Percentiles rank a stretch among this genome's conserved stretches.
Conservation (phyloP, 2,329 filamentous ascomycete species). For the Dryadomyces quercivorus region DNA sequence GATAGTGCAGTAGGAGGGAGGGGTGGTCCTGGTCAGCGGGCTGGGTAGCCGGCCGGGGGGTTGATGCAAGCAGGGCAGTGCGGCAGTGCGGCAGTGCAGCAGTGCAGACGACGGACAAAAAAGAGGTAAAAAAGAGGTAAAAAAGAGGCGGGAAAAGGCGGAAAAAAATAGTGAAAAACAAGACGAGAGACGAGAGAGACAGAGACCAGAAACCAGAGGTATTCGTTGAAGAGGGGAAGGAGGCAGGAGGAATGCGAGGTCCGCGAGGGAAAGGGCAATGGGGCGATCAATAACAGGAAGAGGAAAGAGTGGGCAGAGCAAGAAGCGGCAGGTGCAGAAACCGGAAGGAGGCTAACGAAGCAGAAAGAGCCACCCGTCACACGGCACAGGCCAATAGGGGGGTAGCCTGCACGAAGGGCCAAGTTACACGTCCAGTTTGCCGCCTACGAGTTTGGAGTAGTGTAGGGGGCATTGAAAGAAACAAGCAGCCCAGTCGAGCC, state of each 20-base stretch:
- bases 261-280: background rate
- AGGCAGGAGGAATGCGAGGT: background rate
- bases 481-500: background rate
- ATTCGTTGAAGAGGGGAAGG: background rate
- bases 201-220: background rate
- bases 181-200: background rate
- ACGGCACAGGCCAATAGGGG: slow-evolving; percentile 1
- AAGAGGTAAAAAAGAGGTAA: background rate
- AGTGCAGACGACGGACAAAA: background rate
- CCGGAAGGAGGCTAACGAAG: background rate
- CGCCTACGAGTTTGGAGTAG: background rate
- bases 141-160: too few species aligned
- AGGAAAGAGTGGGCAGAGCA: background rate
- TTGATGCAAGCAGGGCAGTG: background rate
- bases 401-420: background rate
- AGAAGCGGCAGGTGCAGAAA: background rate
- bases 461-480: background rate
- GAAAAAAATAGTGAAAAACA: background rate
- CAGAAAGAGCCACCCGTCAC: background rate
- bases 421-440: background rate
- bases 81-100: too few species aligned
- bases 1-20: background rate
- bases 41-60: too few species aligned
- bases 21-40: background rate
- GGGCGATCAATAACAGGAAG: background rate